Percentiles rank a stretch among this genome's conserved stretches.
These are phyloP conservation scores for Taphrina communis DNA, from an alignment of 1,139 yeast genomes.

Conservation along the genomic window DNA sequence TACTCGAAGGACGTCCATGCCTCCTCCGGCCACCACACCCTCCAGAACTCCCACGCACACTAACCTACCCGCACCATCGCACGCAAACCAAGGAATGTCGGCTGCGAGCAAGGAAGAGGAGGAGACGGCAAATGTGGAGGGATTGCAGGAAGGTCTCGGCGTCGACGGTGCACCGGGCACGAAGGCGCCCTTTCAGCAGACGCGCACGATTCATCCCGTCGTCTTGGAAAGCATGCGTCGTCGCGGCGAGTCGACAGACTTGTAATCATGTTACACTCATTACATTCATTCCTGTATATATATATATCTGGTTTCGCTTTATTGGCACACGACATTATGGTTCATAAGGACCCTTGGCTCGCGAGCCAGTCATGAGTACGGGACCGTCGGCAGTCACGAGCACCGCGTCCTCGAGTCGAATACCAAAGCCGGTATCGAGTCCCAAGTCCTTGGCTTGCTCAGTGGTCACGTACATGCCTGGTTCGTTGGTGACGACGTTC, in stretches of 20 bases:
- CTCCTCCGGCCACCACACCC: background rate
- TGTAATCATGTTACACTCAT: no score
- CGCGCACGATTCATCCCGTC: slow-evolving; percentile 25
- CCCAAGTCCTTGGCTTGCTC: slow-evolving; percentile 1
- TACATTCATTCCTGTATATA: no score
- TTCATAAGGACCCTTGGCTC: slow-evolving; percentile 38
- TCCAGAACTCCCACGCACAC: background rate
- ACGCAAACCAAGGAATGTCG: background rate
- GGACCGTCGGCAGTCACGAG: slow-evolving; percentile 68
- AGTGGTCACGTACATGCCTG: slow-evolving; percentile 87
- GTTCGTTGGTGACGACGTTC: slow-evolving; percentile 83
- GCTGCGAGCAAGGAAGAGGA: background rate
- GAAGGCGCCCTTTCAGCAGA: slow-evolving; percentile 21
- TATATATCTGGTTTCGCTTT: no score
- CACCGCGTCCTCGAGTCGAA: slow-evolving; percentile 87
- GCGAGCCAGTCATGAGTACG: slow-evolving; percentile 55
- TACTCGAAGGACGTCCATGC: background rate
- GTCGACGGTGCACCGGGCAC: slow-evolving; percentile 22
- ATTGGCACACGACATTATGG: slow-evolving; percentile 5
- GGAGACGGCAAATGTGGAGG: slow-evolving; percentile 20
- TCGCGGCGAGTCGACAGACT: slow-evolving; percentile 17
- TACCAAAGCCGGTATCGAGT: slow-evolving; percentile 61
- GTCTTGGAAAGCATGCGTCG: slow-evolving; percentile 20
- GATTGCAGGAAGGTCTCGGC: slow-evolving; percentile 18
- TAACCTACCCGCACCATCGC: background rate